Conservation (phyloP, 805 yeast species). For the Kluyveromyces starmeri region DNA sequence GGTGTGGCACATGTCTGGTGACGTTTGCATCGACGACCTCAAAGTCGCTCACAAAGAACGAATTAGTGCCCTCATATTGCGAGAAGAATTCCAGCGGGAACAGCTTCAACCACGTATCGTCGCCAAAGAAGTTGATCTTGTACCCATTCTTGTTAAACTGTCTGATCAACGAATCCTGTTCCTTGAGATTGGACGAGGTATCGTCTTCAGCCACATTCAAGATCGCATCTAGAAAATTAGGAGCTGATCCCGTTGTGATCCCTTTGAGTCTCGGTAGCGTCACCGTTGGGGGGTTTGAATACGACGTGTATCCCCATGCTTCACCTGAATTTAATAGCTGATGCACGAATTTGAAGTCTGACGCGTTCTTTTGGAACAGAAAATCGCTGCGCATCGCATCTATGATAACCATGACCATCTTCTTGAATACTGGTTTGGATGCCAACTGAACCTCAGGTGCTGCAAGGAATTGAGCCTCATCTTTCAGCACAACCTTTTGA, state of each 20-base stretch:
- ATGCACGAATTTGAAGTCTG: slow-evolving; percentile 64
- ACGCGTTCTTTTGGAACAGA: slow-evolving; percentile 49
- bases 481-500: slow-evolving; percentile 68
- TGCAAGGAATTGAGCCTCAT: slow-evolving; percentile 37
- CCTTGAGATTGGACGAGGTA: slow-evolving; percentile 51
- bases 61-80: slow-evolving; percentile 74
- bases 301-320: slow-evolving; percentile 86
- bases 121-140: slow-evolving; percentile 80
- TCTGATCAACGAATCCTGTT: slow-evolving; percentile 80
- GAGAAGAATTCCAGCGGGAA: slow-evolving; percentile 61
- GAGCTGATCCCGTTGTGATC: slow-evolving; percentile 89
- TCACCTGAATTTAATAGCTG: slow-evolving; percentile 49
- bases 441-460: slow-evolving; percentile 24
- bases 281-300: slow-evolving; percentile 92
- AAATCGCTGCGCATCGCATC: slow-evolving; percentile 93
- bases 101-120: slow-evolving; percentile 93
- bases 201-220: slow-evolving; percentile 90
- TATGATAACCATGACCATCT: slow-evolving; percentile 71
- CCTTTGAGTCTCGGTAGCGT: slow-evolving; percentile 92
- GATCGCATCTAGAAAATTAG: slow-evolving; percentile 89
- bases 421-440: slow-evolving; percentile 40
- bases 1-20: slow-evolving; percentile 69
- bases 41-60: slow-evolving; percentile 91
- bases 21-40: slow-evolving; percentile 91
- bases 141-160: slow-evolving; percentile 41